Percentiles rank a stretch among this genome's conserved stretches.
Evolutionary conservation across 2,329 filamentous ascomycete species (phyloP).

Genomic region (Alternaria rosae): DNA sequence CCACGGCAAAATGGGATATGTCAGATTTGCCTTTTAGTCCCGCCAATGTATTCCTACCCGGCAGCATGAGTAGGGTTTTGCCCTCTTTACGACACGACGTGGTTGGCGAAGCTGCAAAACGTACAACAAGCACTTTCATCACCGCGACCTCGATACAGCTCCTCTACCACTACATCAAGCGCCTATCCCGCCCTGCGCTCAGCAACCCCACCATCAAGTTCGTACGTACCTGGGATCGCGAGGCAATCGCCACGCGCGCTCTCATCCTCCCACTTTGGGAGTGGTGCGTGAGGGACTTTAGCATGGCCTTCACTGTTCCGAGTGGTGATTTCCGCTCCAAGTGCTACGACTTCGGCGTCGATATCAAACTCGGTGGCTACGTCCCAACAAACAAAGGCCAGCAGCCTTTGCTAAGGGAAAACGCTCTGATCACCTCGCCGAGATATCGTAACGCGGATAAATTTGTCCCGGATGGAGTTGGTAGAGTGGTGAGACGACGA

Average conservation of each 20-base stretch:
- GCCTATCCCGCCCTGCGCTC: background rate
- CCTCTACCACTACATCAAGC: background rate
- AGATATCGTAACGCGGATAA: background rate
- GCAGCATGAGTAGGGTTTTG: background rate
- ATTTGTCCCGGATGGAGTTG: background rate
- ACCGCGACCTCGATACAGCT: background rate
- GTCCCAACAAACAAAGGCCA: background rate
- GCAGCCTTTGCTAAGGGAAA: background rate
- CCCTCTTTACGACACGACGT: background rate
- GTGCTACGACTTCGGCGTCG: background rate
- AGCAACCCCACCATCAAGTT: background rate
- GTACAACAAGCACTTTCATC: background rate
- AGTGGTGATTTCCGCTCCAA: background rate
- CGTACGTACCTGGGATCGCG: background rate
- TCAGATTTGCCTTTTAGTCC: background rate
- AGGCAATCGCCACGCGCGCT: too few species aligned
- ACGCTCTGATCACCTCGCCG: background rate
- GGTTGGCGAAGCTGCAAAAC: background rate
- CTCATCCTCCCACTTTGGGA: too few species aligned
- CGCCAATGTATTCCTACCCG: background rate
- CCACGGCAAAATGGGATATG: background rate
- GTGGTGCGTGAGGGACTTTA: background rate
- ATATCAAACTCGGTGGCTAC: background rate
- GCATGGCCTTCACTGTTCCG: background rate
- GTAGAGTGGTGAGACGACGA: background rate